phyloP scores from a whole-genome alignment of 257 asterid species.

The Plantago elongata region DNA sequence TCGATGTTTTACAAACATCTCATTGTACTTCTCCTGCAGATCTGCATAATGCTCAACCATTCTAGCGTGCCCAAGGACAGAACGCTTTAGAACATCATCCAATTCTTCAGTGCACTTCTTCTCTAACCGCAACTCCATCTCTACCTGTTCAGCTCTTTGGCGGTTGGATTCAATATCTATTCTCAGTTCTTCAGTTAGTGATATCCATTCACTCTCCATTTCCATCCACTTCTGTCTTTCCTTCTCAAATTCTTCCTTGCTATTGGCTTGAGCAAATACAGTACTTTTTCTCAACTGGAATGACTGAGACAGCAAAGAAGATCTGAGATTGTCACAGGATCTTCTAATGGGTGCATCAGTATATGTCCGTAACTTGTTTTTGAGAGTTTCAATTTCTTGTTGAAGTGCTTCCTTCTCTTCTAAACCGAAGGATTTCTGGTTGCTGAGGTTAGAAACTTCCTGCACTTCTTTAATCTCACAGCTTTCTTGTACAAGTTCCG shows the following conservation, averaged over 20 bases:
- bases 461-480: conserved; percentile 40
- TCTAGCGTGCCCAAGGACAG: conserved; percentile 73
- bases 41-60: conserved; percentile 92
- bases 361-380: conserved; percentile 46
- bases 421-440: conserved; percentile 30
- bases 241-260: conserved; percentile 71
- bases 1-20: conserved; percentile 53
- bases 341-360: conserved; percentile 45
- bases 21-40: conserved; percentile 82
- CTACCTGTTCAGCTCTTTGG: conserved; percentile 61
- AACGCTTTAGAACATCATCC: conserved; percentile 79
- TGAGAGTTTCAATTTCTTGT: conserved; percentile 60
- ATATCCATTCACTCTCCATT: conserved; percentile 98
- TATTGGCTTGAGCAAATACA: conserved; percentile 31
- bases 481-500: conserved; percentile 35
- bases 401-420: conserved; percentile 68
- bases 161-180: conserved; percentile 76
- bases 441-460: conserved; percentile 14
- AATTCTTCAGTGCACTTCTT: conserved; percentile 73
- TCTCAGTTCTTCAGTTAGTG: conserved; percentile 85
- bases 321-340: conserved; percentile 64
- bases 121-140: conserved; percentile 71
- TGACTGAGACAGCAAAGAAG: conserved; percentile 80
- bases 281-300: conserved; percentile 71
- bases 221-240: conserved; percentile 88